A percentile compares a stretch with the other conserved stretches of the same genome.
These are phyloP conservation scores for Calonectria naviculata DNA, from an alignment of 2,329 filamentous ascomycete genomes.

Conservation along the genomic window DNA sequence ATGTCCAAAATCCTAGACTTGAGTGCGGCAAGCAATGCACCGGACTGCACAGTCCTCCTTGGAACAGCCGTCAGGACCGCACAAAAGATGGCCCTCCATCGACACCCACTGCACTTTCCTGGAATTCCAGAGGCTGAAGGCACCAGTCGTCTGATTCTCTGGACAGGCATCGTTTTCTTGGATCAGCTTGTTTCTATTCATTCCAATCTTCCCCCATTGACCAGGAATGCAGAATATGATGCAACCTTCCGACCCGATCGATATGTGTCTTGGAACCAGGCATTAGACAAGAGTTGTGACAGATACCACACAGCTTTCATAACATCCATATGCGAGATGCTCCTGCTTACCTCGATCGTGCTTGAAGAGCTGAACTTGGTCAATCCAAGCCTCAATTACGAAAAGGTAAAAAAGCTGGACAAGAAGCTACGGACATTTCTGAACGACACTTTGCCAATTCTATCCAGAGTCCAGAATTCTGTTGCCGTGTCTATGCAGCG, in stretches of 20 bases:
- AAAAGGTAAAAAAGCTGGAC: neutral
- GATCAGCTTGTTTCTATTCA: neutral
- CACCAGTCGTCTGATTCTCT: neutral
- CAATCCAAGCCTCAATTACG: neutral
- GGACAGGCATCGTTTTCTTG: neutral
- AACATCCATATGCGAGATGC: neutral
- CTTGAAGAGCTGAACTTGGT: neutral
- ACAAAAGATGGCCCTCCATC: neutral
- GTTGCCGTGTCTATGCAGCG: neutral
- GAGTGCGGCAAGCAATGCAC: neutral
- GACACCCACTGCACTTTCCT: neutral
- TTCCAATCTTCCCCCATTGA: neutral
- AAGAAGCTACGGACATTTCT: neutral
- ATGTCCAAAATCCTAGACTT: neutral
- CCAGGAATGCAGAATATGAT: neutral
- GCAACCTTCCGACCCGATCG: neutral
- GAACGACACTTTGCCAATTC: too few relatives aligned
- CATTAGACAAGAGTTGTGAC: neutral
- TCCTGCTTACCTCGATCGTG: neutral
- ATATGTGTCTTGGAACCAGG: neutral
- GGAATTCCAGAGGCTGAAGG: neutral
- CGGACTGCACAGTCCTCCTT: neutral
- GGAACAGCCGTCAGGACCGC: neutral
- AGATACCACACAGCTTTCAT: neutral
- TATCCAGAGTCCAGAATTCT: neutral